Evolutionary conservation across 2,329 filamentous ascomycete species (phyloP).

Genomic region (Penicillium sp.): DNA sequence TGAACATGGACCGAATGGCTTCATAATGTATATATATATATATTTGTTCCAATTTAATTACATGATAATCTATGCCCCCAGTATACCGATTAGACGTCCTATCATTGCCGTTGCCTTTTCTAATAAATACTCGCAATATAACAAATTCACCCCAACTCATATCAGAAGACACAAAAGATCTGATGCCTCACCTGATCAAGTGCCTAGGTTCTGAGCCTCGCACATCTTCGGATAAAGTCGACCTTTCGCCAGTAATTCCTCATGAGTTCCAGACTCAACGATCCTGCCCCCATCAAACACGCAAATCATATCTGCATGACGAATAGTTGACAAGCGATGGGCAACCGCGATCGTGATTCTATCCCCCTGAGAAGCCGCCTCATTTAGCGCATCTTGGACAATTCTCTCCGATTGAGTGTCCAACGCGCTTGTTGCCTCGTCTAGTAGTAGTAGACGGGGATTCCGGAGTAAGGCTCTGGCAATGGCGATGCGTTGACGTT

Average conservation of each 20-base stretch:
- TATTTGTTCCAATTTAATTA: neutral
- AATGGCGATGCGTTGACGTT: constrained; percentile 54
- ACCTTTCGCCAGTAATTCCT: constrained; percentile 34
- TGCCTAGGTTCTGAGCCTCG: constrained; percentile 15
- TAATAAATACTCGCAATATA: neutral
- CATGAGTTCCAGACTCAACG: constrained; percentile 42
- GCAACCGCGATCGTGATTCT: constrained; percentile 29
- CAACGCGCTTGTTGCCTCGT: constrained; percentile 84
- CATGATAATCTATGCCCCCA: neutral
- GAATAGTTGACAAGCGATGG: constrained; percentile 30
- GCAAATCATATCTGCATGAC: constrained; percentile 74
- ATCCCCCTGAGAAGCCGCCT: constrained; percentile 24
- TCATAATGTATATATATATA: neutral
- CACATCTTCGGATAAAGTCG: constrained; percentile 45
- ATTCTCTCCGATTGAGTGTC: constrained; percentile 85
- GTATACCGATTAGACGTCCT: neutral
- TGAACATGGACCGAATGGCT: neutral
- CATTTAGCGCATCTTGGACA: constrained; percentile 80
- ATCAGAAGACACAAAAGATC: neutral
- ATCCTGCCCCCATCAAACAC: constrained; percentile 42
- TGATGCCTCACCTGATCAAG: neutral
- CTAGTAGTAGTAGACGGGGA: constrained; percentile 78
- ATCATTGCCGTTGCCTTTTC: neutral
- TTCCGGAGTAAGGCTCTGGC: constrained; percentile 52
- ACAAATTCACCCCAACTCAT: neutral